Base-by-base conservation (phyloP, 768 basidiomycete species). In the Sarcodon aspratus region DNA sequence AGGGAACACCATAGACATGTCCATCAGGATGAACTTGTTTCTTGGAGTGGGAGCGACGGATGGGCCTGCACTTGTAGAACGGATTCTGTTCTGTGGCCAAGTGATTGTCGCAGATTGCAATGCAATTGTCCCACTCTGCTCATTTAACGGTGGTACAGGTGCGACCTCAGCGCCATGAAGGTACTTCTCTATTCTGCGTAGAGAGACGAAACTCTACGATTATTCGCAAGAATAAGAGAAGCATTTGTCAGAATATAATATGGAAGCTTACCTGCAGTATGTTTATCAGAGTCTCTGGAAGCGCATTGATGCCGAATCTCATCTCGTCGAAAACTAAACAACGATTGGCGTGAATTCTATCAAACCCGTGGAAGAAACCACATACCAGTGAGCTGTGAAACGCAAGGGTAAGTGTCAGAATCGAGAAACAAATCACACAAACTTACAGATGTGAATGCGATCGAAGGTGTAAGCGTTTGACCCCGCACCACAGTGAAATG, bases 181-280 rank as follows among this genome's bases (percentile, higher is more conserved):
- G 62, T 94, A 96, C 57, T 88, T 92, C 61, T 94, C 91, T 51
- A 96, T 93, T 46, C 93, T 87, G 12, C 85, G 80, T 45, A 93
- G 69, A 9, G 90, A 93, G 13, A 96, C 88, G 43, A 87, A 71
- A 48, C 80, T 78, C 83, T 85, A 42, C n/a, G 45, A 48, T 44
- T 54, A 44, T n/a, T n/a, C n/a, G n/a, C n/a, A 32, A 48, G 11
- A 36, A 50, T 32, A 45, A 15, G 48, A 32, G 17, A 10, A 27
- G 33, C 1, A 15, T 17, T 33, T 33, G 36, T 47, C 13, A 43
- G 45, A 36, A 13, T 15, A 35, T 35, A 40, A 21, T 36, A n/a
- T n/a, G n/a, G n/a, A n/a, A n/a, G n/a, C 59, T 37, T 47, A 79
- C 84, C 69, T 96, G 92, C 7, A 95, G 71, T 68, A 89, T 74